Percentiles rank a stretch among this genome's conserved stretches.
These are phyloP conservation scores for Cadophora malorum DNA, from an alignment of 2,329 filamentous ascomycete genomes.

Conservation along the genomic window DNA sequence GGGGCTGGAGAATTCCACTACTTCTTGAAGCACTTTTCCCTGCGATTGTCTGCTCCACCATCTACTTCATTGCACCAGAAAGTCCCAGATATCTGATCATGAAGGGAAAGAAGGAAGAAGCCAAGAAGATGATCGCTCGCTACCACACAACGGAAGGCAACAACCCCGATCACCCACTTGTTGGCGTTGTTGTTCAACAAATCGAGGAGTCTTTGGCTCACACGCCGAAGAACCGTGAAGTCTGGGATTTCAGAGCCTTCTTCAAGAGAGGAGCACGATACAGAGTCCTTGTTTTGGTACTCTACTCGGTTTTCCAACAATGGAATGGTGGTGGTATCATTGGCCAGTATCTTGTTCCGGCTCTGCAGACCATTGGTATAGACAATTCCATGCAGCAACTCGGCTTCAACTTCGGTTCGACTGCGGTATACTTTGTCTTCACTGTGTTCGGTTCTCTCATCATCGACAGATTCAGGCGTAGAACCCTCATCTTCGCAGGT, in stretches of 20 bases:
- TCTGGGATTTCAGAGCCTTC: constrained; percentile 56
- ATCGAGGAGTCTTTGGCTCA: constrained; percentile 42
- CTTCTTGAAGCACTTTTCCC: constrained; percentile 28
- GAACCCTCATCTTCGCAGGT: constrained; percentile 53
- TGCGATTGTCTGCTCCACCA: constrained; percentile 36
- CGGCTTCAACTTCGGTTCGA: constrained; percentile 36
- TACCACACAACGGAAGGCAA: constrained; percentile 53
- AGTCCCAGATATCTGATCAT: constrained; percentile 48
- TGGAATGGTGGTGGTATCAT: constrained; percentile 42
- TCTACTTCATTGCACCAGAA: constrained; percentile 28
- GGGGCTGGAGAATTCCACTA: constrained; percentile 41
- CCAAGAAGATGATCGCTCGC: constrained; percentile 50
- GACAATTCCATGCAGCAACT: constrained; percentile 29
- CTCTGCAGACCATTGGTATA: constrained; percentile 37
- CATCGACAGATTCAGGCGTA: constrained; percentile 33
- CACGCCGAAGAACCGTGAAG: constrained; percentile 46
- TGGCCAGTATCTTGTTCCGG: constrained; percentile 37
- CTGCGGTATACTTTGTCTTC: constrained; percentile 35
- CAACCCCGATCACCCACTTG: constrained; percentile 34
- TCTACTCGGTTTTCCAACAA: constrained; percentile 49
- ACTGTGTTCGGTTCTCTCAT: constrained; percentile 31
- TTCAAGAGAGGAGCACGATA: constrained; percentile 52
- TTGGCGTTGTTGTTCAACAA: constrained; percentile 39
- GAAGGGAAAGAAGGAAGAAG: constrained; percentile 45
- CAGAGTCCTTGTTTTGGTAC: constrained; percentile 51